These are phyloP conservation scores for Diaporthe destruens DNA, from an alignment of 2,329 filamentous ascomycete genomes.

Conservation along the genomic window DNA sequence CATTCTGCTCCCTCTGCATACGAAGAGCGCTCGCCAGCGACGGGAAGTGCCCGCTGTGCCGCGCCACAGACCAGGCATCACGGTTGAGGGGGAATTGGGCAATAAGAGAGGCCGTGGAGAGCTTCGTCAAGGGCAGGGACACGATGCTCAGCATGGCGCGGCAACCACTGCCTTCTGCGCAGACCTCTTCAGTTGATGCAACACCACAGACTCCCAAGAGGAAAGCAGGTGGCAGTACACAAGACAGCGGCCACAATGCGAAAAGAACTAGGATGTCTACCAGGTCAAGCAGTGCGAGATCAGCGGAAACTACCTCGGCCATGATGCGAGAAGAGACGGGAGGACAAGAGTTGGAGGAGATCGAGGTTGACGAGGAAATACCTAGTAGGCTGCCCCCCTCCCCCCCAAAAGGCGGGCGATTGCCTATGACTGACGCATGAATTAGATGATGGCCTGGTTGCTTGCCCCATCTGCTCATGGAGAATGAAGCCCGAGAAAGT, in stretches of 20 bases:
- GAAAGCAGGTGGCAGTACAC: slow-evolving; percentile 56
- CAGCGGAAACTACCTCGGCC: slow-evolving; percentile 53
- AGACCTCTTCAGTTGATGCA: slow-evolving; percentile 43
- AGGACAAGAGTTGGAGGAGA: slow-evolving; percentile 50
- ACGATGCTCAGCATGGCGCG: slow-evolving; percentile 75
- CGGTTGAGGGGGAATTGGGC: slow-evolving; percentile 88
- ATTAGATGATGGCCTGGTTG: slow-evolving; percentile 79
- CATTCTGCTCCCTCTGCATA: slow-evolving; percentile 97
- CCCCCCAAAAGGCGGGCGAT: too few relatives aligned
- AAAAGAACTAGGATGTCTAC: slow-evolving; percentile 68
- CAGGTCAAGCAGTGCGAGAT: slow-evolving; percentile 59
- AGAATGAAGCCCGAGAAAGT: slow-evolving; percentile 86
- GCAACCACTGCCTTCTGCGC: slow-evolving; percentile 50
- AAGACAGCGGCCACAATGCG: slow-evolving; percentile 44
- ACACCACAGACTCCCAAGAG: slow-evolving; percentile 61
- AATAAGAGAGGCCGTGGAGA: slow-evolving; percentile 85
- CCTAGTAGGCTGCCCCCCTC: slow-evolving; percentile 45
- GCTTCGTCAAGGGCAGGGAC: slow-evolving; percentile 76
- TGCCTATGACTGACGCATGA: background rate
- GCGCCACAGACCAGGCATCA: slow-evolving; percentile 82
- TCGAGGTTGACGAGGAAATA: slow-evolving; percentile 47
- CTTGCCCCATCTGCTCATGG: slow-evolving; percentile 84
- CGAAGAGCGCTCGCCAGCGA: slow-evolving; percentile 85
- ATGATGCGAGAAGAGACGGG: slow-evolving; percentile 51
- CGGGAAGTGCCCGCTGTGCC: slow-evolving; percentile 89